phyloP scores from a whole-genome alignment of 495 filamentous ascomycete genomes.

The Penicillium silybi region DNA sequence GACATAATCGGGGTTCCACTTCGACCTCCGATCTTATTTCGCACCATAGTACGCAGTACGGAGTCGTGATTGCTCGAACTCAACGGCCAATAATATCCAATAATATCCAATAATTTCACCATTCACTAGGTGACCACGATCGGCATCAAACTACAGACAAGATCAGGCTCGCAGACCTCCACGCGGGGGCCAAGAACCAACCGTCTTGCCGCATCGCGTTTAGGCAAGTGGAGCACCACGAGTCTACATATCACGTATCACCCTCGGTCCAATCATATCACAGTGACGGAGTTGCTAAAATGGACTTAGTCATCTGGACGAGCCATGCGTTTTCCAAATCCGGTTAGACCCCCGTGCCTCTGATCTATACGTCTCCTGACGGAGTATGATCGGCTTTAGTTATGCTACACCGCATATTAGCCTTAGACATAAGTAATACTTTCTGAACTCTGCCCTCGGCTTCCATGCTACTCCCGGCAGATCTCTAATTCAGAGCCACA shows the following conservation, averaged over 20 bases:
- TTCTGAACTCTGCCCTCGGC: background rate
- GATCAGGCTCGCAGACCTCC: background rate
- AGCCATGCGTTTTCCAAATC: constrained; percentile 20
- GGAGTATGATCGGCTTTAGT: background rate
- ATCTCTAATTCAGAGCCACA: background rate
- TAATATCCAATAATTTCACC: too few species aligned
- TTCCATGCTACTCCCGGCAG: background rate
- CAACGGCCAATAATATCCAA: too few species aligned
- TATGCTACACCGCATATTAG: background rate
- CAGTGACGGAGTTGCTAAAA: too few species aligned
- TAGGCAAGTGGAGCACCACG: constrained; percentile 4
- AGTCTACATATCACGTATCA: too few species aligned
- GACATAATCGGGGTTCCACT: constrained; percentile 10
- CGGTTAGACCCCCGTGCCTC: constrained; percentile 4
- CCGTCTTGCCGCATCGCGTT: constrained; percentile 5
- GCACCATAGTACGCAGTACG: background rate
- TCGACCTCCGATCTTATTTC: background rate
- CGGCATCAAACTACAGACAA: background rate
- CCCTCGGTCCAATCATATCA: background rate
- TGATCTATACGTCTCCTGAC: background rate
- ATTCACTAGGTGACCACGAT: background rate
- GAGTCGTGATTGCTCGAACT: too few species aligned
- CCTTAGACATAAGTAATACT: too few species aligned
- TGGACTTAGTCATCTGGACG: constrained; percentile 1
- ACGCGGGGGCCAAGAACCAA: background rate